Evolutionary conservation across 768 basidiomycete species (phyloP), one percentile per base, ranked within the genome.

Genomic region (Gloeophyllum trabeum): DNA sequence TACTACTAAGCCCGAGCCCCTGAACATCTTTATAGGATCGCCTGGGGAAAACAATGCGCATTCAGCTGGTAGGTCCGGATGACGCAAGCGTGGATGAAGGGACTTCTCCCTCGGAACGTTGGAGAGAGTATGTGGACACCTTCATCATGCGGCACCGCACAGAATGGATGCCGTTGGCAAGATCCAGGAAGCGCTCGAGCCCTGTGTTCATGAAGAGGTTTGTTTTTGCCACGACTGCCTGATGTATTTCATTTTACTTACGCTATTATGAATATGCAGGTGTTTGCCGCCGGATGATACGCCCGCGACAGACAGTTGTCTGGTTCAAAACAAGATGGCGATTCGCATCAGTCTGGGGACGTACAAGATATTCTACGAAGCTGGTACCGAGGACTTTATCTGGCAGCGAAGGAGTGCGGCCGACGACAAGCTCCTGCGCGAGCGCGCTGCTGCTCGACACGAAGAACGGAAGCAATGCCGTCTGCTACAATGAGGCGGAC

Each of bases 121-220:
- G 87, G 86, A 62, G 75, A 39, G 80, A 75, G 54, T 88, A 90
- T 51, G 63, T 81, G 45, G 76, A 78, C 51, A 78, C 79, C 28
- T 90, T 79, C 52, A 77, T 82, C 47, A 70, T 81, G 65, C 69
- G 65, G 32, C 66, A 80, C 46, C 74, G 78, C 4, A 86, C 82
- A 10, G 85, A 87, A 51, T 84, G 84, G 83, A 32, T 72, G 34
- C 72, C 74, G 2, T 63, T 61, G 45, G 52, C 49, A 46, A 54
- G 42, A 61, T 54, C 53, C 36, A 19, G 10, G 10, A 37, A 45
- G 51, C 56, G 46, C 47, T 61, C 61, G 59, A 53, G 53, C 43
- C 62, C 58, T 46, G 59, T 74, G 46, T 82, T 75, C 61, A 60
- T 86, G 54, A 69, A 69, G 54, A 70, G 76, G 83, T 81, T 58